Evolutionary conservation across 202 grass and related monocot species (phyloP).

Genomic region (Setaria viridis): DNA sequence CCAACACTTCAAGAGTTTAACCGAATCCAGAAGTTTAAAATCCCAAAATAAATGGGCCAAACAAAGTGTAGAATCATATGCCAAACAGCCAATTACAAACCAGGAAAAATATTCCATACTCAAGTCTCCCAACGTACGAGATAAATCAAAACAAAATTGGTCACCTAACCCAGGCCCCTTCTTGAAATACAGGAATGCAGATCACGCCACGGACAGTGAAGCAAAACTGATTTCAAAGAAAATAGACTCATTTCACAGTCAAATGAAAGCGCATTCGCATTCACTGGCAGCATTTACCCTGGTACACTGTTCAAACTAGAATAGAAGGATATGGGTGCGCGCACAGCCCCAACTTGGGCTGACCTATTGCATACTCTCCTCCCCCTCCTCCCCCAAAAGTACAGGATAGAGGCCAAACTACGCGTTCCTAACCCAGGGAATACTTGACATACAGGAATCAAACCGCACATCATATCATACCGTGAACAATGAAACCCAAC

Average conservation of each 20-base stretch:
- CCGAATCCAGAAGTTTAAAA: too few relatives aligned
- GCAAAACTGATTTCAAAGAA: not conserved
- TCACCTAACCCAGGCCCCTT: not conserved
- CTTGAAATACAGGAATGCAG: not conserved
- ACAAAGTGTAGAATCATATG: not conserved
- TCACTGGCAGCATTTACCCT: not conserved
- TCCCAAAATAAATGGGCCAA: not conserved
- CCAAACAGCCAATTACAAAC: not conserved
- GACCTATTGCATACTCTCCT: not conserved
- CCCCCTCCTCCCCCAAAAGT: not conserved
- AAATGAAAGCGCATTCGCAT: not conserved
- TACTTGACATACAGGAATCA: not conserved
- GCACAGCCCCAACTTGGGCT: not conserved
- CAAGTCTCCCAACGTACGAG: not conserved
- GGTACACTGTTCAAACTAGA: not conserved
- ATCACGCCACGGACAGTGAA: not conserved
- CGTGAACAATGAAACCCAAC: not conserved
- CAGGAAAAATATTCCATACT: not conserved
- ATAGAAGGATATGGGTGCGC: not conserved
- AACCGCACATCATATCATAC: not conserved
- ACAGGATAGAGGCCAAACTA: not conserved
- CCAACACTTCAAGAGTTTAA: not conserved
- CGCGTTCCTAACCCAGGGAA: not conserved
- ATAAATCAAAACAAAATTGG: not conserved
- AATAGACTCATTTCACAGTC: not conserved